Percentiles rank a stretch among this genome's conserved stretches.
Conservation (phyloP, 495 filamentous ascomycete genomes). For the Penicillium samsonianum region DNA sequence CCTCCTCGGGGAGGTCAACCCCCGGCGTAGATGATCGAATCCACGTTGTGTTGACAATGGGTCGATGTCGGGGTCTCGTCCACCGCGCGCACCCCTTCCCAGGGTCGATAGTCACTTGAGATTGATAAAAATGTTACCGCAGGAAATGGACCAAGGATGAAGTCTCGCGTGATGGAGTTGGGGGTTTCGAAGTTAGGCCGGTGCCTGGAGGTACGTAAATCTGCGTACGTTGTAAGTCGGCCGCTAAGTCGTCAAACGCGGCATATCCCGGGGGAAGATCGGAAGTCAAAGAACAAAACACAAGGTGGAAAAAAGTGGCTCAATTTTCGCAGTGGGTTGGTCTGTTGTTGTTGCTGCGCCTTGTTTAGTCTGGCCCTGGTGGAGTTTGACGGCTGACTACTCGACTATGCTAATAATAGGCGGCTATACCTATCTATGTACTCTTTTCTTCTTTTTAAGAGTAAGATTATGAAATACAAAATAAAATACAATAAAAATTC, state of each 20-base stretch:
- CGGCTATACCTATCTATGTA: neutral
- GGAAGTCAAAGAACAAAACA: neutral
- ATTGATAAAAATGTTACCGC: neutral
- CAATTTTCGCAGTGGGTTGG: slow-evolving; percentile 7
- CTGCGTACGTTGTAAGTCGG: neutral
- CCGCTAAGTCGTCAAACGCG: slow-evolving; percentile 8
- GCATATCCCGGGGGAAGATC: slow-evolving; percentile 1
- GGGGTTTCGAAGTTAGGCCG: slow-evolving; percentile 9
- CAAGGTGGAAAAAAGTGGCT: slow-evolving; percentile 7
- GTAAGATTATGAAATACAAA: neutral
- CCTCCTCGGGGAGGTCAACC: slow-evolving; percentile 52
- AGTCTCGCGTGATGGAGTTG: neutral
- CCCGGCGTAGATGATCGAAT: slow-evolving; percentile 42
- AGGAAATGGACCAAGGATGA: slow-evolving; percentile 1
- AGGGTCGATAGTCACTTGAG: neutral
- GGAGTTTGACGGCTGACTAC: slow-evolving; percentile 20
- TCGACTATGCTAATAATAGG: slow-evolving; percentile 16
- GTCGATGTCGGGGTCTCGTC: slow-evolving; percentile 14
- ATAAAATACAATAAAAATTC: too few relatives aligned
- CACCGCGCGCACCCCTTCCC: slow-evolving; percentile 6
- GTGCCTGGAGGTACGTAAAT: slow-evolving; percentile 20
- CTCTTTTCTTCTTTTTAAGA: neutral
- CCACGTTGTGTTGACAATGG: slow-evolving; percentile 42
- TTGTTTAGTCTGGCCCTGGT: slow-evolving; percentile 32
- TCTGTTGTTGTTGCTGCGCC: slow-evolving; percentile 28